Base-by-base conservation (phyloP, 1,284 basidiomycete genomes). In the Sanguinoderma infundibulare region DNA sequence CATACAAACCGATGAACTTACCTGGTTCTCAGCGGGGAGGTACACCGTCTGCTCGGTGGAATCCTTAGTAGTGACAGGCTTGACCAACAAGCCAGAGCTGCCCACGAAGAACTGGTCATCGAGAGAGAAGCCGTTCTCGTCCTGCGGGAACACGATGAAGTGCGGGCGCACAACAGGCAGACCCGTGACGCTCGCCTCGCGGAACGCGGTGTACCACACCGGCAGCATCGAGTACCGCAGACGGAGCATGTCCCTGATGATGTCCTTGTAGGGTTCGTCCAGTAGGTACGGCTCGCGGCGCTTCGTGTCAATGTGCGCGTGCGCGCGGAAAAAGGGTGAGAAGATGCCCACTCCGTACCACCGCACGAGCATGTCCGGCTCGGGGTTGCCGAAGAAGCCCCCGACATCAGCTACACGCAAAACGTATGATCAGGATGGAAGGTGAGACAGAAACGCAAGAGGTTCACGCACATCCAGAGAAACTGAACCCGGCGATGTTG, bases 311-410 rank as follows among this genome's bases (percentile, higher is more conserved):
- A 98, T 91, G 75, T 98, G 96, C 5, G 97, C 98, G 76, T 99
- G 98, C 0, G 97, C 97, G 56, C 97, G 88, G 90, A 99, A 97
- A 86, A 99, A 99, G 3, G 97, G 97, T 66, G 91, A 91, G 76
- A 98, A 98, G 12, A 91, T 88, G 30, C 97, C 98, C 38, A 96
- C 91, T 79, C 95, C 95, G 73, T 99, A 98, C 97, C 97, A 99
- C 39, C 98, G 86, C 8, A 97, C 90, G 32, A 99, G 89, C 87
- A 98, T 95, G 73, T 99, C 97, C 1, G 90, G 83, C 40, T 90
- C 85, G 0, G 98, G 97, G 76, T 99, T 98, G 52, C 97, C 97
- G 73, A 99, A 99, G 88, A 98, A 99, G 17, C 97, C 97, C 40
- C 97, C 96, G 52, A 98, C 94, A 72, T 99, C 97, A 60, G 97